A percentile compares a stretch with the other conserved stretches of the same genome.
Conservation (phyloP, 257 asterid genomes). For the Leonotis leonurus region DNA sequence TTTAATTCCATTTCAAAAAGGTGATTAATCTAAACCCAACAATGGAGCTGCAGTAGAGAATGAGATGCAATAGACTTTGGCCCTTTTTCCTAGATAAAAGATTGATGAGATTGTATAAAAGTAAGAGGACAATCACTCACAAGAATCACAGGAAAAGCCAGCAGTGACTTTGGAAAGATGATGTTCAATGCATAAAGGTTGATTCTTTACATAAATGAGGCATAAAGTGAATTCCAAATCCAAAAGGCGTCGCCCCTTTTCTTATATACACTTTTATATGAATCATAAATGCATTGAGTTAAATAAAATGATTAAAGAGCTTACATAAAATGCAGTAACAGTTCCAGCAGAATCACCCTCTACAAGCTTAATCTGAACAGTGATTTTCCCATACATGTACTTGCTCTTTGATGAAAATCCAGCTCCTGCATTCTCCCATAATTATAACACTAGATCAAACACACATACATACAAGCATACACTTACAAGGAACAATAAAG, state of each 20-base stretch:
- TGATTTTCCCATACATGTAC: conserved; percentile 76
- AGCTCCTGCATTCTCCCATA: conserved; percentile 43
- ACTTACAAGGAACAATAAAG: neutral
- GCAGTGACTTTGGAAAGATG: neutral
- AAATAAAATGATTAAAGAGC: neutral
- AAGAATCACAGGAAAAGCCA: neutral
- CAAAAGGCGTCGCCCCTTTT: no score
- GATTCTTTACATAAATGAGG: neutral
- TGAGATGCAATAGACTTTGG: neutral
- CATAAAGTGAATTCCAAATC: neutral
- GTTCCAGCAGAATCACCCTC: conserved; percentile 95
- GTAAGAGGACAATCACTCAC: neutral
- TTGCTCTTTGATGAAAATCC: conserved; percentile 80
- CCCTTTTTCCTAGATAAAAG: neutral
- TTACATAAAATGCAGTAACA: conserved; percentile 81
- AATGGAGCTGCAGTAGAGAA: neutral
- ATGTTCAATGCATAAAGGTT: neutral
- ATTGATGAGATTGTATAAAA: neutral
- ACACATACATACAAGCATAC: neutral
- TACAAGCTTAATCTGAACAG: conserved; percentile 72
- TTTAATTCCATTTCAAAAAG: neutral
- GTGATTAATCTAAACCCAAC: no score
- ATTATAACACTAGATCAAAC: neutral
- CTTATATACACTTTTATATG: no score
- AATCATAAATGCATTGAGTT: neutral